Conservation (phyloP, 2,329 filamentous ascomycete genomes). For the Ophiostoma piceae region DNA sequence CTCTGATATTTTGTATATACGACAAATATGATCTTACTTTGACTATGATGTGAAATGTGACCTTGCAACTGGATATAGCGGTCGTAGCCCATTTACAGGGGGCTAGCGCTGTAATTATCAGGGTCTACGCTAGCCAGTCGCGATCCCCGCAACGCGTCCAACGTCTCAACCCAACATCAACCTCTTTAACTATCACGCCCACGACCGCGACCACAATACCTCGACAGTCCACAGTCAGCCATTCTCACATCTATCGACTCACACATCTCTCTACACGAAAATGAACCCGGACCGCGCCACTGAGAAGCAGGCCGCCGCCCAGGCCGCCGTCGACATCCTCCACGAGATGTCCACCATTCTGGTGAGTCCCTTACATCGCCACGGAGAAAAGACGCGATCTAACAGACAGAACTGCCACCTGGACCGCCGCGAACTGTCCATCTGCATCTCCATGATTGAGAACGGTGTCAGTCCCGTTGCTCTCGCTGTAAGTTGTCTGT, state of each 20-base stretch:
- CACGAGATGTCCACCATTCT: slow-evolving; percentile 85
- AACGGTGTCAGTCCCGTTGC: slow-evolving; percentile 96
- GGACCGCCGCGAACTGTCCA: slow-evolving; percentile 82
- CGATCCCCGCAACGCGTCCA: slow-evolving; percentile 10
- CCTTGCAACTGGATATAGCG: background rate
- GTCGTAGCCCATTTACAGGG: background rate
- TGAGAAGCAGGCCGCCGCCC: slow-evolving; percentile 69
- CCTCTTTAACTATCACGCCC: background rate
- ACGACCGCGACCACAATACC: background rate
- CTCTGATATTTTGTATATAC: background rate
- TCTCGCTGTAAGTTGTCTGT: slow-evolving; percentile 64
- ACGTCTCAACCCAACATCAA: background rate
- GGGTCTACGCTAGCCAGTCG: background rate
- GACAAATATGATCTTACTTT: background rate
- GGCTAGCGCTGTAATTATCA: background rate
- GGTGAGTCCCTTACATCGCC: slow-evolving; percentile 46
- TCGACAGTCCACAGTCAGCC: background rate
- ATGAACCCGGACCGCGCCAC: slow-evolving; percentile 39
- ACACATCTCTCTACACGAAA: background rate
- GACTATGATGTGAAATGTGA: background rate
- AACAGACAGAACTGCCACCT: slow-evolving; percentile 76
- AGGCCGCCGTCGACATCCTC: slow-evolving; percentile 76
- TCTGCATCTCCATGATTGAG: slow-evolving; percentile 95
- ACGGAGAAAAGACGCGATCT: background rate
- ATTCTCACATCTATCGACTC: background rate